A percentile compares a stretch with the other conserved stretches of the same genome.
Conservation (phyloP, 2,329 filamentous ascomycete species). For the Didymella exigua region DNA sequence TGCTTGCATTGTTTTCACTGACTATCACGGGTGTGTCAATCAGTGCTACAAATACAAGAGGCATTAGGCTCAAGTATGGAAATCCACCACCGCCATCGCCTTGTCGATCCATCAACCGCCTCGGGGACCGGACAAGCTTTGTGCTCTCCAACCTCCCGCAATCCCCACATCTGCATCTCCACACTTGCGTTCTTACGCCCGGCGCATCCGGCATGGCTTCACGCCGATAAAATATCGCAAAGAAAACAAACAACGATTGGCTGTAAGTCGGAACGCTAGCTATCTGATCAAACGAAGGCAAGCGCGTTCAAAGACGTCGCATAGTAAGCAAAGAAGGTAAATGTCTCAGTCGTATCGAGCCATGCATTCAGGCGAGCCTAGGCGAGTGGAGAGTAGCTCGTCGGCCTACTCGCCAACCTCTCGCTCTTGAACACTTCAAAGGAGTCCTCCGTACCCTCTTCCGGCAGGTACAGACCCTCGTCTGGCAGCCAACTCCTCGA, state of each 20-base stretch:
- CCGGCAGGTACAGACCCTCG: conserved; percentile 29
- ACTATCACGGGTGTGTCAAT: neutral
- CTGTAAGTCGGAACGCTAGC: conserved; percentile 21
- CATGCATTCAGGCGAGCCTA: neutral
- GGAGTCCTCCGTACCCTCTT: conserved; percentile 26
- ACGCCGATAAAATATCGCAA: neutral
- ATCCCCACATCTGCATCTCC: conserved; percentile 1
- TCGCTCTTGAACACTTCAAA: conserved; percentile 24
- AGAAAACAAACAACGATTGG: conserved; percentile 18
- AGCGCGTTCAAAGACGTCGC: conserved; percentile 14
- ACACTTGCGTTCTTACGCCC: neutral
- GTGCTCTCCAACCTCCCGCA: neutral
- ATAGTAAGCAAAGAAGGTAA: neutral
- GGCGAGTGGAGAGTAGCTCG: conserved; percentile 32
- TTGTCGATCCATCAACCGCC: neutral
- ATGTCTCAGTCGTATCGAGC: neutral
- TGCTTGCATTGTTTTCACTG: neutral
- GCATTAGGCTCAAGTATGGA: conserved; percentile 2
- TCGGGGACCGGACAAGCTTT: conserved; percentile 5
- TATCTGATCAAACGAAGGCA: conserved; percentile 7
- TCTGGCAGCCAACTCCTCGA: conserved; percentile 35
- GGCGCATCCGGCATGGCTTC: neutral
- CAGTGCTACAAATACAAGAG: conserved; percentile 5
- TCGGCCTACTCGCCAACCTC: conserved; percentile 23
- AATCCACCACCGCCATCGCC: neutral